A percentile compares a stretch with the other conserved stretches of the same genome.
phyloP scores from a whole-genome alignment of 192 early-diverging fungal genomes.

The Nowakowskiella sp. region DNA sequence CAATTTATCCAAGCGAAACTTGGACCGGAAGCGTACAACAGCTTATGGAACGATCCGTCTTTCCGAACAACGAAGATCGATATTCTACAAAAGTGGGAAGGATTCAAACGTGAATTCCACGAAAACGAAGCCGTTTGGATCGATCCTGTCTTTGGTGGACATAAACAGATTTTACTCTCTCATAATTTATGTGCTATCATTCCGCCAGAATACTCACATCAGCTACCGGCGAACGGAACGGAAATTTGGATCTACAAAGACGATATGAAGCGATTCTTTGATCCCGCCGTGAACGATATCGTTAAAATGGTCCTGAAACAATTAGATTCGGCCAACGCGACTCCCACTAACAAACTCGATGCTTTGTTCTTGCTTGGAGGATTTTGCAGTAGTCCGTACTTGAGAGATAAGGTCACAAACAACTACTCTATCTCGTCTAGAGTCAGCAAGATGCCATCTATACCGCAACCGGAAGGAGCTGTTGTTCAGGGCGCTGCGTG shows the following conservation, averaged over 20 bases:
- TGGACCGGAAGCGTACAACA: conserved; percentile 1
- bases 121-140: background rate
- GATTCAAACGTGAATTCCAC: conserved; percentile 1
- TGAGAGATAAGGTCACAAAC: no score
- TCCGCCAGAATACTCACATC: background rate
- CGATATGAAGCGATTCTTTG: conserved; percentile 2
- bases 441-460: no score
- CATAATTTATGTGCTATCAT: background rate
- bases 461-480: no score
- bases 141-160: background rate
- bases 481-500: no score
- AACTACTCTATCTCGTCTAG: no score
- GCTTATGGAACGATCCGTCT: background rate
- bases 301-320: conserved; percentile 2
- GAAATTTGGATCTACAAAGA: background rate
- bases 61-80: background rate
- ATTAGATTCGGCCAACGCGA: background rate
- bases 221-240: background rate
- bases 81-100: background rate
- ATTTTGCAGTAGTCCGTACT: conserved; percentile 3
- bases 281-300: conserved; percentile 4
- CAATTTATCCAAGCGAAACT: background rate
- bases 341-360: background rate
- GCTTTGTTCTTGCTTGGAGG: conserved; percentile 6
- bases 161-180: background rate